Percentiles rank a stretch among this genome's conserved stretches.
These are phyloP conservation scores for Lipomyces starkeyi DNA, from an alignment of 805 yeast genomes.

Conservation along the genomic window DNA sequence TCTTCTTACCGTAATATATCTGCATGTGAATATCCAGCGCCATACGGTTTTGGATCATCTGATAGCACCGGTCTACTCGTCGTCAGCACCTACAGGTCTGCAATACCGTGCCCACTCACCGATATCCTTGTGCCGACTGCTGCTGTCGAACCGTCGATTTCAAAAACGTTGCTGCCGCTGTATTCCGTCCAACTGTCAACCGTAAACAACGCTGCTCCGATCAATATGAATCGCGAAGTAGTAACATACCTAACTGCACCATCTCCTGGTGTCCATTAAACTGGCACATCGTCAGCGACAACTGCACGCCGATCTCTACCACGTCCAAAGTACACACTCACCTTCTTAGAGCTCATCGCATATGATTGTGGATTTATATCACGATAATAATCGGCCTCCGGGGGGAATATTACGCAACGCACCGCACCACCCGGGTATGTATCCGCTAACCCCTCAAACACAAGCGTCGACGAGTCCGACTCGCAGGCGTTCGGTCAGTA, in stretches of 20 bases:
- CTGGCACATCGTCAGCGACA: slow-evolving; percentile 5
- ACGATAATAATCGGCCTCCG: background rate
- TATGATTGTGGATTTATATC: background rate
- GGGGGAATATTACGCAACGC: background rate
- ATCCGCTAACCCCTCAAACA: too few relatives aligned
- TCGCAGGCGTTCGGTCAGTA: too few relatives aligned
- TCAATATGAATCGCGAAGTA: background rate
- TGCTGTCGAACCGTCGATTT: slow-evolving; percentile 32
- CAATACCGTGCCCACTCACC: slow-evolving; percentile 48
- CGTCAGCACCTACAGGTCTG: background rate
- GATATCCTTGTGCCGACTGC: slow-evolving; percentile 42
- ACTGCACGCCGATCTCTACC: too few relatives aligned
- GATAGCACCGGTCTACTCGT: slow-evolving; percentile 4
- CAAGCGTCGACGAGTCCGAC: too few relatives aligned
- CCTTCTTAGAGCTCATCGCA: slow-evolving; percentile 24
- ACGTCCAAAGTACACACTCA: background rate
- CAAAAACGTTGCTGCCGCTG: slow-evolving; percentile 34
- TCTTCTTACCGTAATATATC: slow-evolving; percentile 45
- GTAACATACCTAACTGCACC: slow-evolving; percentile 46
- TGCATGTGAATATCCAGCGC: slow-evolving; percentile 64
- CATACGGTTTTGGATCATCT: slow-evolving; percentile 54
- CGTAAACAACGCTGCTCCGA: background rate
- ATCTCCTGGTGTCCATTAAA: slow-evolving; percentile 47
- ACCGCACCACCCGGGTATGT: too few relatives aligned
- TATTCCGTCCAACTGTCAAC: slow-evolving; percentile 26